A percentile compares a stretch with the other conserved stretches of the same genome.
phyloP scores from a whole-genome alignment of 257 asterid species.

The Solanum sparsipilum region DNA sequence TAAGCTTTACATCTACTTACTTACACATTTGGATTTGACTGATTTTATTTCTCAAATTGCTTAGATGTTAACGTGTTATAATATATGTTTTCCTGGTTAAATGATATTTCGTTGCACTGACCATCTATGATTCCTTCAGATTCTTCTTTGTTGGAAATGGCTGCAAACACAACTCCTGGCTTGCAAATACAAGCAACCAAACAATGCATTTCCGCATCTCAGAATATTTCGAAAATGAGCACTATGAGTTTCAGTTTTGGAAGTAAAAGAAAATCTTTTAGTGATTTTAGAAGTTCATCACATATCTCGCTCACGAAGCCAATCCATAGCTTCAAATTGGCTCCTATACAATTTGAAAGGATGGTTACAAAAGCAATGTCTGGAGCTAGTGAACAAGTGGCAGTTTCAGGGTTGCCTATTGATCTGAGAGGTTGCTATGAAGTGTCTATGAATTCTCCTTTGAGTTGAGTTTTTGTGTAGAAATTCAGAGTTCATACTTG shows the following conservation, averaged over 20 bases:
- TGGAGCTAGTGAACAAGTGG: conserved; percentile 35
- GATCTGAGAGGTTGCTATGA: conserved; percentile 66
- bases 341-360: conserved; percentile 20
- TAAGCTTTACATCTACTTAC: not conserved
- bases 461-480: not conserved
- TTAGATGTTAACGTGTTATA: not conserved
- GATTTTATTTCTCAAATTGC: not conserved
- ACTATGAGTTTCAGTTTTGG: conserved; percentile 40
- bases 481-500: not conserved
- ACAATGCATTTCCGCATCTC: conserved; percentile 25
- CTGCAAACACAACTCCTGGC: conserved; percentile 41
- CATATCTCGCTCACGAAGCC: conserved; percentile 24
- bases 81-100: not conserved
- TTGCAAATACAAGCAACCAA: conserved; percentile 30
- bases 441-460: not conserved
- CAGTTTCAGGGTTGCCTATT: conserved; percentile 71
- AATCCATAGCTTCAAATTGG: conserved; percentile 14
- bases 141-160: conserved; percentile 35
- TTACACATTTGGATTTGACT: not conserved
- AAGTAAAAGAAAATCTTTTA: conserved; percentile 26
- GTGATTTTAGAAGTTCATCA: conserved; percentile 37
- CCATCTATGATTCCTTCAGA: conserved; percentile 11
- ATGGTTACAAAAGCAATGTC: conserved; percentile 54
- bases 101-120: not conserved
- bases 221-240: conserved; percentile 22